A percentile compares a stretch with the other conserved stretches of the same genome.
These are phyloP conservation scores for Trichosporon sp. DNA, from an alignment of 1,284 basidiomycete species.

Conservation along the genomic window DNA sequence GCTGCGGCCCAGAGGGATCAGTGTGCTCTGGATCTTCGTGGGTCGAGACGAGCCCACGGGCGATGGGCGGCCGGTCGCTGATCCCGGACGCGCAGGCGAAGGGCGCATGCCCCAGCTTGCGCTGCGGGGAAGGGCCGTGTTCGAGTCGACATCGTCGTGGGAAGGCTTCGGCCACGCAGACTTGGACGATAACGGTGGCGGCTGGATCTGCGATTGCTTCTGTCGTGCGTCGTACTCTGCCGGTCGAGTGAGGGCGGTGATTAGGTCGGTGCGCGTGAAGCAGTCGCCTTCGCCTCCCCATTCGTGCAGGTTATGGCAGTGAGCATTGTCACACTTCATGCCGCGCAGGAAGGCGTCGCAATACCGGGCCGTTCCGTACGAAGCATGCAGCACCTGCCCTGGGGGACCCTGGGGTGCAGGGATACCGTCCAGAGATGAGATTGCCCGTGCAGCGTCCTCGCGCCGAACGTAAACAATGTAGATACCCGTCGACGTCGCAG, in stretches of 20 bases:
- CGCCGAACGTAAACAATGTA: slow-evolving; percentile 95
- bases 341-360: slow-evolving; percentile 94
- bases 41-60: slow-evolving; percentile 32
- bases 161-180: slow-evolving; percentile 39
- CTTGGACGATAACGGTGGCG: slow-evolving; percentile 30
- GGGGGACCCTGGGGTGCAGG: slow-evolving; percentile 69
- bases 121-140: slow-evolving; percentile 65
- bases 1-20: slow-evolving; percentile 40
- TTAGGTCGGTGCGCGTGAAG: slow-evolving; percentile 87
- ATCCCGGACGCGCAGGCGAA: slow-evolving; percentile 10
- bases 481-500: slow-evolving; percentile 65
- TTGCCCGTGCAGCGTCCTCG: slow-evolving; percentile 91
- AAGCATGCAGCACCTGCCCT: slow-evolving; percentile 79
- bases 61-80: slow-evolving; percentile 12
- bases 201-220: slow-evolving; percentile 34
- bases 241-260: slow-evolving; percentile 60
- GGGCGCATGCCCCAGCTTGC: slow-evolving; percentile 66
- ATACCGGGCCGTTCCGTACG: slow-evolving; percentile 96
- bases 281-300: slow-evolving; percentile 98
- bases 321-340: slow-evolving; percentile 65
- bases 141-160: slow-evolving; percentile 38
- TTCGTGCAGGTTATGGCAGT: slow-evolving; percentile 91
- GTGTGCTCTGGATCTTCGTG: slow-evolving; percentile 31
- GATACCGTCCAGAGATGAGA: slow-evolving; percentile 87
- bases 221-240: slow-evolving; percentile 46